Conservation (phyloP, 148 eudicot species). For the Amaranthus hypochondriacus region DNA sequence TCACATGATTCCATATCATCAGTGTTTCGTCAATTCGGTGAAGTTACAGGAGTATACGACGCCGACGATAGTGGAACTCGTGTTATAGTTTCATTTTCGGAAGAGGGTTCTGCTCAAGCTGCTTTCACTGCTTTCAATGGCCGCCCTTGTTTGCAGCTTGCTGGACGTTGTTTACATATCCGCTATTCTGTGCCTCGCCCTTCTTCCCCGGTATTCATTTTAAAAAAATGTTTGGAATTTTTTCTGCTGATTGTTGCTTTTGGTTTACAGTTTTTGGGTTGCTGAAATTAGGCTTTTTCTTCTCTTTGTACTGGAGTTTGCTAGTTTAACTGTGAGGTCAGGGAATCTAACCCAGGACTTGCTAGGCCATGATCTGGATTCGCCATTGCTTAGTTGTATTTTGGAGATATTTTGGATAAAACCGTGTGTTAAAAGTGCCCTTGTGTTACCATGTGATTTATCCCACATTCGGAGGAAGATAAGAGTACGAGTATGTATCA, state of each 20-base stretch:
- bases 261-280: neutral
- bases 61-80: slow-evolving; percentile 87
- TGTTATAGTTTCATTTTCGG: slow-evolving; percentile 64
- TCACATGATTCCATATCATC: slow-evolving; percentile 53
- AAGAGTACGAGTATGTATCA: too few relatives aligned
- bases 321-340: neutral
- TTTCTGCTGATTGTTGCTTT: neutral
- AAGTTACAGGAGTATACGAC: slow-evolving; percentile 56
- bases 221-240: neutral
- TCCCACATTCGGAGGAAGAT: too few relatives aligned
- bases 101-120: slow-evolving; percentile 46
- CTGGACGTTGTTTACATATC: slow-evolving; percentile 67
- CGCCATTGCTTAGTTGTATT: neutral
- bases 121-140: slow-evolving; percentile 65
- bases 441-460: too few relatives aligned
- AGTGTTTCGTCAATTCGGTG: slow-evolving; percentile 59
- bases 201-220: slow-evolving; percentile 37
- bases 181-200: slow-evolving; percentile 64
- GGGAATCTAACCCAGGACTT: too few relatives aligned
- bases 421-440: too few relatives aligned
- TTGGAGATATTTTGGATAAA: too few relatives aligned
- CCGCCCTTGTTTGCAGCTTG: slow-evolving; percentile 49
- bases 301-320: neutral
- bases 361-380: neutral
- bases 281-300: neutral